Evolutionary conservation across 352 stramenopile genomes (phyloP), one percentile per base, ranked within the genome.

Genomic region (Ophiocytium majus): DNA sequence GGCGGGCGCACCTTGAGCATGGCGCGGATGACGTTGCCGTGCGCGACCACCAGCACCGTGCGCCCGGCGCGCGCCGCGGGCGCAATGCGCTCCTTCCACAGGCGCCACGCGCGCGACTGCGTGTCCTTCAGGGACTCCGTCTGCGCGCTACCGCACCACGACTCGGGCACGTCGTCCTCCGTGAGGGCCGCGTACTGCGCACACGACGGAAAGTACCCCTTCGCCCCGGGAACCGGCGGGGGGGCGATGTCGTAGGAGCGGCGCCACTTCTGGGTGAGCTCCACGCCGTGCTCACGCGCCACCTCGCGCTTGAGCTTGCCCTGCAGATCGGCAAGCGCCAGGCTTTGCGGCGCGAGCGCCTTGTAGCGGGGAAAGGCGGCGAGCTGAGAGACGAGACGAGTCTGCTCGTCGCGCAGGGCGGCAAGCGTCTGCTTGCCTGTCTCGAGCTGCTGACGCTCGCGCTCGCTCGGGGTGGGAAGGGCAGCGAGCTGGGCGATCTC

Each of bases 281-380:
- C 96, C 83, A 97, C 94, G 79, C 96, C 97, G 91, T 99, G 94
- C 91, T 98, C 97, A 84, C 98, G 94, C 1, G 99, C 97, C 0
- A 96, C 98, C 89, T 99, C 93, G 89, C 98, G 93, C 92, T 99
- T 99, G 92, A 99, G 95, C 33, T 99, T 91, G 63, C 97, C 97
- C 86, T 97, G 96, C 79, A 99, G 92, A 23, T 92, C 93, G 83
- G 97, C 97, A 86, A 99, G 99, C 82, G n/a, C n/a, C n/a, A n/a
- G n/a, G n/a, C n/a, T n/a, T n/a, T n/a, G n/a, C n/a, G n/a, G n/a
- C n/a, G n/a, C n/a, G n/a, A n/a, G n/a, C n/a, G n/a, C n/a, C n/a
- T n/a, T n/a, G n/a, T n/a, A n/a, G n/a, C n/a, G n/a, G n/a, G n/a
- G n/a, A n/a, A n/a, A n/a, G n/a, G n/a, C n/a, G n/a, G n/a, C n/a